A percentile compares a stretch with the other conserved stretches of the same genome.
Conservation (phyloP, 2,329 filamentous ascomycete species). For the Truncatella angustata region DNA sequence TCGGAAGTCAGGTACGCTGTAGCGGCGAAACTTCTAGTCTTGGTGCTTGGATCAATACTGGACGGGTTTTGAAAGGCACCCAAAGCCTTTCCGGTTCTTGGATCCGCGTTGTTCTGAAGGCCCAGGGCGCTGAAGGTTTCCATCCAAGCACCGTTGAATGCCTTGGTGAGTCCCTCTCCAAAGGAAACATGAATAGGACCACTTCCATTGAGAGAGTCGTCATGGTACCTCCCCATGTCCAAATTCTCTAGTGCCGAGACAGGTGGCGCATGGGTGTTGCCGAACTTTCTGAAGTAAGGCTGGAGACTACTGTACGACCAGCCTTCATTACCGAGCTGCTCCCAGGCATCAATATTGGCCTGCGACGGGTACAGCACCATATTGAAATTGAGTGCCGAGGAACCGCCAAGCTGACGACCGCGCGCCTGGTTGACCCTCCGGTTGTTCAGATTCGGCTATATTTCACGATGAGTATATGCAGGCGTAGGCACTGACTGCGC, state of each 20-base stretch:
- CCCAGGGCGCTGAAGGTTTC: constrained; percentile 34
- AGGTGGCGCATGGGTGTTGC: constrained; percentile 5
- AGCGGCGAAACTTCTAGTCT: constrained; percentile 31
- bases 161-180: constrained; percentile 28
- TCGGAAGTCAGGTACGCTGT: constrained; percentile 33
- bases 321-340: constrained; percentile 24
- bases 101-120: constrained; percentile 30
- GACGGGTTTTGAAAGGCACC: constrained; percentile 33
- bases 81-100: constrained; percentile 26
- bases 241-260: not conserved
- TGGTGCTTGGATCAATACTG: constrained; percentile 29
- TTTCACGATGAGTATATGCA: not conserved
- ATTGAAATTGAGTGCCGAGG: constrained; percentile 26
- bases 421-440: constrained; percentile 30
- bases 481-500: not conserved
- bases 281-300: constrained; percentile 11
- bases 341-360: constrained; percentile 25
- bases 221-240: constrained; percentile 23
- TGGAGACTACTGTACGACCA: constrained; percentile 21
- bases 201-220: constrained; percentile 24
- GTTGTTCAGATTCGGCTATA: constrained; percentile 26
- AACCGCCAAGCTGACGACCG: constrained; percentile 31
- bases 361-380: constrained; percentile 26
- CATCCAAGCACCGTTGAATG: constrained; percentile 35
- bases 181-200: constrained; percentile 38